Evolutionary conservation across 768 basidiomycete species (phyloP).

Genomic region (Hericium erinaceus): DNA sequence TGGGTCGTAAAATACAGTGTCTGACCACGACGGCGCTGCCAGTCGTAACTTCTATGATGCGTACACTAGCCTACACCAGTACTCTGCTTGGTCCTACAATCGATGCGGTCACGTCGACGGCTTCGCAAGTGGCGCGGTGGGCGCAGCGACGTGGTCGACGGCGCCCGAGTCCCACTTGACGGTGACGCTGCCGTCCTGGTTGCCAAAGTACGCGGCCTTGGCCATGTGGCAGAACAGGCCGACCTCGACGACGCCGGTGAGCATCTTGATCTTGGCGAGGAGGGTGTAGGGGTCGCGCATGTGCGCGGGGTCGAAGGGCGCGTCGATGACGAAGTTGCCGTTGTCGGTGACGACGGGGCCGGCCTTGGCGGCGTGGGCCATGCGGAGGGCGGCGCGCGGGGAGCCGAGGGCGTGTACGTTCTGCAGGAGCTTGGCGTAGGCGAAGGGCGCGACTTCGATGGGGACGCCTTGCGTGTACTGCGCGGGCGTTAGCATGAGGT

Average conservation of each 20-base stretch:
- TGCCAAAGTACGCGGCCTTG: conserved; percentile 94
- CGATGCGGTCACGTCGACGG: too few species aligned
- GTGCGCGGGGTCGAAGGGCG: conserved; percentile 66
- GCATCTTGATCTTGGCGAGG: conserved; percentile 75
- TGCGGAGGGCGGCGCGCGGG: conserved; percentile 70
- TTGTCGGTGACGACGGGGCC: conserved; percentile 97
- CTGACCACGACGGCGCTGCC: too few species aligned
- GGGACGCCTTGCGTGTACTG: conserved; percentile 88
- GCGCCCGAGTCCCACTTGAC: not conserved
- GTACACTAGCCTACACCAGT: too few species aligned
- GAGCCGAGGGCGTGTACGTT: conserved; percentile 58
- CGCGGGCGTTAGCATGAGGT: not conserved
- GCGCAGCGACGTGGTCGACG: conserved; percentile 1
- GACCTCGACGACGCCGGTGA: conserved; percentile 98
- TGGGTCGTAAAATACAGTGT: too few species aligned
- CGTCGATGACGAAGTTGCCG: conserved; percentile 96
- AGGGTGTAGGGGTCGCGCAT: conserved; percentile 63
- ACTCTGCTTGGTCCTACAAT: too few species aligned
- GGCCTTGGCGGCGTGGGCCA: conserved; percentile 82
- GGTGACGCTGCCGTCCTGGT: conserved; percentile 39
- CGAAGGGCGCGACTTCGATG: conserved; percentile 94
- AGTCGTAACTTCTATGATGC: too few species aligned
- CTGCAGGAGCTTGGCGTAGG: conserved; percentile 80
- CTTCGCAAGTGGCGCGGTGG: too few species aligned
- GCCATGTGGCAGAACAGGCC: conserved; percentile 94